Evolutionary conservation across 2,329 filamentous ascomycete species (phyloP).

Genomic region (Ambrosiella xylebori): DNA sequence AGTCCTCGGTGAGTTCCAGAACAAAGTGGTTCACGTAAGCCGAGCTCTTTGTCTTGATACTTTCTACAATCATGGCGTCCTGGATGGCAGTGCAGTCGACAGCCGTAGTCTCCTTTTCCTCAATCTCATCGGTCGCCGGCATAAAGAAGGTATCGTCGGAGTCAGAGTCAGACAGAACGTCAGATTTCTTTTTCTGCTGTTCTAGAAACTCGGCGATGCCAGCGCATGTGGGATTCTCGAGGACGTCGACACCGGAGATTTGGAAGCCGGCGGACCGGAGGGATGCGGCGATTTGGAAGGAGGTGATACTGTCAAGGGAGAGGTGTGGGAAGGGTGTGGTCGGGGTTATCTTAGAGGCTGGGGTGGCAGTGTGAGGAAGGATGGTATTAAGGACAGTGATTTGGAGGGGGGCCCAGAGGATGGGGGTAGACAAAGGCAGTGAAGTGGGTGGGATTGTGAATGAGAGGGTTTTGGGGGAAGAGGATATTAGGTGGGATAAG

Average conservation of each 20-base stretch:
- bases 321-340: constrained; percentile 66
- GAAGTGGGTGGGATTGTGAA: neutral
- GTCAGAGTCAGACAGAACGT: neutral
- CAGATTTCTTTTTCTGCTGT: neutral
- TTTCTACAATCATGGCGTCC: constrained; percentile 62
- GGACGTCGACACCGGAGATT: constrained; percentile 54
- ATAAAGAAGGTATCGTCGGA: neutral
- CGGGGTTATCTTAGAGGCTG: constrained; percentile 32
- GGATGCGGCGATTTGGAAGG: constrained; percentile 55
- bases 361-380: constrained; percentile 15
- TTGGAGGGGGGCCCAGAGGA: neutral
- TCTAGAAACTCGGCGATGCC: neutral
- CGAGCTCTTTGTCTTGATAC: constrained; percentile 44
- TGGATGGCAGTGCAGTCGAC: constrained; percentile 55
- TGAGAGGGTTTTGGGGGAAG: neutral
- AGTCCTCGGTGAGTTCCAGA: constrained; percentile 28
- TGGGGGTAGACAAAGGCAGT: neutral
- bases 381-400: neutral
- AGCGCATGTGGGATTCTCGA: constrained; percentile 26
- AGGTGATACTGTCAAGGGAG: constrained; percentile 84
- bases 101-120: constrained; percentile 13
- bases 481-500: no score
- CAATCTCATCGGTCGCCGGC: neutral
- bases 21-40: constrained; percentile 62
- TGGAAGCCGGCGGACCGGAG: constrained; percentile 42